Evolutionary conservation across 2,329 filamentous ascomycete species (phyloP).

Genomic region (Spiromastix sp.): DNA sequence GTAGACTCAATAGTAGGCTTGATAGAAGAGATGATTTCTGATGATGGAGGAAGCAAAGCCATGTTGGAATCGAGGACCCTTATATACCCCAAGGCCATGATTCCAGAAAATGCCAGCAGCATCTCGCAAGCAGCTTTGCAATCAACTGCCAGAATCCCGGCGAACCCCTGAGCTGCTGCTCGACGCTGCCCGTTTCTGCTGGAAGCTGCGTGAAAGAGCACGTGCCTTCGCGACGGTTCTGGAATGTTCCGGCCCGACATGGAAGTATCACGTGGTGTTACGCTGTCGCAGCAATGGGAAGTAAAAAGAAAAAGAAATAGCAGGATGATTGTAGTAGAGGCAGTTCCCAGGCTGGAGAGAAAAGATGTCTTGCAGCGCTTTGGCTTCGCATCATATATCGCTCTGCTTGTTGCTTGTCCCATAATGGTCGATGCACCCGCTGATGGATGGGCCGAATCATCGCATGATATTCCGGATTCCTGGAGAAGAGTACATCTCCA

Average conservation of each 20-base stretch:
- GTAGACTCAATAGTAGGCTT: too few species aligned
- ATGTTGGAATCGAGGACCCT: slow-evolving; percentile 7
- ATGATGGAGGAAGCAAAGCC: too few species aligned
- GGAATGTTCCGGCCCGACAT: not conserved
- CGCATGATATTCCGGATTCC: slow-evolving; percentile 64
- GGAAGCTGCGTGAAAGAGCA: not conserved
- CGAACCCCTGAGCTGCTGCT: not conserved
- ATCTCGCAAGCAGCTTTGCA: slow-evolving; percentile 9
- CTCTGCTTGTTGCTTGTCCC: not conserved
- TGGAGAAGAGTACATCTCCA: slow-evolving; percentile 71
- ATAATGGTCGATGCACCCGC: too few species aligned
- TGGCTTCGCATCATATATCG: too few species aligned
- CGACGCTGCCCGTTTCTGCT: not conserved
- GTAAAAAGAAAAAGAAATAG: not conserved
- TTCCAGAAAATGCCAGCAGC: slow-evolving; percentile 9
- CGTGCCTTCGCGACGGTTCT: not conserved
- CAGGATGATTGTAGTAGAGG: not conserved
- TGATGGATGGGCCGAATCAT: slow-evolving; percentile 8
- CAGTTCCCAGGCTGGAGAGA: too few species aligned
- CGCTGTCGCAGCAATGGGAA: not conserved
- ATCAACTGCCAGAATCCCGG: not conserved
- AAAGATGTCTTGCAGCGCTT: not conserved
- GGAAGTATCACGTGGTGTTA: not conserved
- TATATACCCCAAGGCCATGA: slow-evolving; percentile 6
- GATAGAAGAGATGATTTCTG: too few species aligned